Evolutionary conservation across 371 early-diverging fungal genomes (phyloP), one percentile per base, ranked within the genome.

Genomic region (Circinella minor): DNA sequence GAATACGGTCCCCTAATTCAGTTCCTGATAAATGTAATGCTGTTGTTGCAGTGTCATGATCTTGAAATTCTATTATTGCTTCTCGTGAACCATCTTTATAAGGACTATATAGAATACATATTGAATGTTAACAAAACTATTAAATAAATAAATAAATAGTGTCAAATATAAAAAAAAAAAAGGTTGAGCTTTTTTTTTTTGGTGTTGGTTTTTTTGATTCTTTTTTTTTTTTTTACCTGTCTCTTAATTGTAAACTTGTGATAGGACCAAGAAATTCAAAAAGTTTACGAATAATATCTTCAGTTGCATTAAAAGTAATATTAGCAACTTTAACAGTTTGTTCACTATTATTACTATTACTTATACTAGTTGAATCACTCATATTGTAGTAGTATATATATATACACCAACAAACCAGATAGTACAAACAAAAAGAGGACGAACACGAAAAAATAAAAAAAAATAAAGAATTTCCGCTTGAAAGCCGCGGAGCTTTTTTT

Each of bases 11-110:
- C 37, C 86, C 91, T 36, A 93, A 80, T 48, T 87, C 80, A 0
- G 89, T 87, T 36, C 93, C 93, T 11, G 91, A 81, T 15, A 93
- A 78, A 69, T 84, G 88, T 47, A 88, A 67, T 3, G 92, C 91
- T 13, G 84, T 73, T 27, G 61, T 59, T 6, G 87, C 89, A 0
- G 86, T 74, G 10, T 70, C 69, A 7, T 80, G 71, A 15, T 86
- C 85, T 20, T 54, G 71, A 69, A 86, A 92, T 61, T 88, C 86
- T 39, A 92, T 80, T 13, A 77, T 68, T 7, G 87, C 87, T 67
- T 91, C 90, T 66, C 86, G 86, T 17, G 73, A 76, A 49, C 81
- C 82, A 55, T 81, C 84, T 62, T 80, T 75, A 71, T 80, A 75
- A 0, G 85, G 85, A 66, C 85, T 54, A 18, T 6, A 54, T n/a